Percentiles rank a stretch among this genome's conserved stretches.
These are phyloP conservation scores for Cutaneotrichosporon spelunceum DNA, from an alignment of 1,284 basidiomycete genomes.

Conservation along the genomic window DNA sequence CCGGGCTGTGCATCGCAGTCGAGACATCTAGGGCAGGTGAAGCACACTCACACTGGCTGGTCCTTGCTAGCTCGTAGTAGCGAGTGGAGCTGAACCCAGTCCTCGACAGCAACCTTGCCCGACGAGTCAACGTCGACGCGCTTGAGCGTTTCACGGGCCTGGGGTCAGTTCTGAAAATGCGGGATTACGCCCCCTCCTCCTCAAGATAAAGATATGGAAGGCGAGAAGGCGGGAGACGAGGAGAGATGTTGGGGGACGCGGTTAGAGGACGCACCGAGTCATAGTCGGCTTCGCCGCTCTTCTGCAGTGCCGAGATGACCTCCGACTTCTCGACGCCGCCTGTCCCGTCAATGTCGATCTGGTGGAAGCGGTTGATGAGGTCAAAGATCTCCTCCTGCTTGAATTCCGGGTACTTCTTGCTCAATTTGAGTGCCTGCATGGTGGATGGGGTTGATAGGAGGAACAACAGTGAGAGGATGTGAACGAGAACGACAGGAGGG, in stretches of 20 bases:
- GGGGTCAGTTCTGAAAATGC: slow-evolving; percentile 14
- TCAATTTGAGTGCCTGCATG: slow-evolving; percentile 60
- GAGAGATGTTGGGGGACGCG: background rate
- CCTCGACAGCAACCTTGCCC: slow-evolving; percentile 94
- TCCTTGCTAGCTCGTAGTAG: slow-evolving; percentile 40
- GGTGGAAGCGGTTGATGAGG: slow-evolving; percentile 85
- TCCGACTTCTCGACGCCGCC: slow-evolving; percentile 79
- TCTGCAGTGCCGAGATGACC: slow-evolving; percentile 71
- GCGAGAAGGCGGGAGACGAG: no score
- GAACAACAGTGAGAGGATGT: background rate
- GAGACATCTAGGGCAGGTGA: background rate
- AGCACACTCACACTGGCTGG: slow-evolving; percentile 39
- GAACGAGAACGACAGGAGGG: background rate
- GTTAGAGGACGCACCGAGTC: slow-evolving; percentile 64
- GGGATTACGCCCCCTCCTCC: no score
- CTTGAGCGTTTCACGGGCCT: slow-evolving; percentile 74
- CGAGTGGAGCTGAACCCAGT: slow-evolving; percentile 72
- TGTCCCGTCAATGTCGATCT: slow-evolving; percentile 76
- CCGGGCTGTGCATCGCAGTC: background rate
- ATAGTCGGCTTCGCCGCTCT: slow-evolving; percentile 76
- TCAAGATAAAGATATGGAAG: no score
- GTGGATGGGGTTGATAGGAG: slow-evolving; percentile 14
- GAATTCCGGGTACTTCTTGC: slow-evolving; percentile 91
- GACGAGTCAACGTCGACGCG: slow-evolving; percentile 89
- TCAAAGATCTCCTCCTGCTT: slow-evolving; percentile 88